These are phyloP conservation scores for Aspergillus versicolor DNA, from an alignment of 2,329 filamentous ascomycete species.

Conservation along the genomic window DNA sequence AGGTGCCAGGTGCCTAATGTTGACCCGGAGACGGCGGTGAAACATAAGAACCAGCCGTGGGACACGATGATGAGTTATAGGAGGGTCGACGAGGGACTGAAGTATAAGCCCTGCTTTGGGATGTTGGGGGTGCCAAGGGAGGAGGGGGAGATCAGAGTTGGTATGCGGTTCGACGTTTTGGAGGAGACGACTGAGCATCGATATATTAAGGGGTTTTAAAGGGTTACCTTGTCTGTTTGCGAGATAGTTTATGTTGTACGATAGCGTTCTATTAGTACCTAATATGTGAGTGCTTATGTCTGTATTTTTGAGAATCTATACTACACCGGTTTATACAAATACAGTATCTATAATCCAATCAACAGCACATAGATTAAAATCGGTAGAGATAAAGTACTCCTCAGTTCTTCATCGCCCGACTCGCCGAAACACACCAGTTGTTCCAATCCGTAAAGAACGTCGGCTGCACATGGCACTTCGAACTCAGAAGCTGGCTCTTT, in stretches of 20 bases:
- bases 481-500: conserved; percentile 57
- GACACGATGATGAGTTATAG: conserved; percentile 61
- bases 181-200: conserved; percentile 58
- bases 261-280: not conserved
- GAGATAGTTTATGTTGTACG: not conserved
- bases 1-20: conserved; percentile 65
- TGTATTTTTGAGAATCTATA: not conserved
- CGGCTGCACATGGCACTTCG: conserved; percentile 60
- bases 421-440: conserved; percentile 63
- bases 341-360: not conserved
- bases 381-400: too few species aligned
- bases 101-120: conserved; percentile 66
- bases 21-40: conserved; percentile 60
- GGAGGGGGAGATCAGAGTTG: conserved; percentile 56
- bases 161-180: conserved; percentile 58
- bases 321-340: not conserved
- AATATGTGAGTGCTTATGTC: not conserved
- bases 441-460: conserved; percentile 71
- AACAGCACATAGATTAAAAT: not conserved
- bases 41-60: conserved; percentile 62
- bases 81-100: conserved; percentile 59
- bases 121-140: conserved; percentile 62
- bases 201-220: conserved; percentile 47
- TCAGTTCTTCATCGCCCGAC: conserved; percentile 41
- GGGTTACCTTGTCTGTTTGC: too few species aligned